A percentile compares a stretch with the other conserved stretches of the same genome.
These are phyloP conservation scores for Gyrodon lividus DNA, from an alignment of 768 basidiomycete genomes.

Conservation along the genomic window DNA sequence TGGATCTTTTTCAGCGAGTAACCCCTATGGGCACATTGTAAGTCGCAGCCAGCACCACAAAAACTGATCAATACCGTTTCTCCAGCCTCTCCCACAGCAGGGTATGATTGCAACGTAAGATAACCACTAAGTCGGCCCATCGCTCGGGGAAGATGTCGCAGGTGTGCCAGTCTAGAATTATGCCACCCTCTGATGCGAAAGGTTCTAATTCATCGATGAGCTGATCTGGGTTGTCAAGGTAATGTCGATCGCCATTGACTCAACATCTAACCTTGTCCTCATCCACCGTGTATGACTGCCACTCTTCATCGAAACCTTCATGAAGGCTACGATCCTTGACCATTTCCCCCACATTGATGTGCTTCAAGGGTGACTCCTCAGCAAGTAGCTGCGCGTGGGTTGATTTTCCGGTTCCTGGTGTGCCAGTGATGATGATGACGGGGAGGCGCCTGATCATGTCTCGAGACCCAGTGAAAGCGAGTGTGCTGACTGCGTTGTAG, in stretches of 20 bases:
- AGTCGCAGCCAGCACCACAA: background rate
- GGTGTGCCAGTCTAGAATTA: constrained; percentile 94
- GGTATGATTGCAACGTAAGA: constrained; percentile 86
- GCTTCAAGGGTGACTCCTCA: constrained; percentile 68
- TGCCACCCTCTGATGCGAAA: constrained; percentile 62
- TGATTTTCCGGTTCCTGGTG: constrained; percentile 95
- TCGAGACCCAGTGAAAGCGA: background rate
- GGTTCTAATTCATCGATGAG: constrained; percentile 87
- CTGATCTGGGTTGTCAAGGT: constrained; percentile 39
- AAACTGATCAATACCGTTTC: constrained; percentile 58
- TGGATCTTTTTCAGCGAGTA: constrained; percentile 93
- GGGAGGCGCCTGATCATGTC: constrained; percentile 41
- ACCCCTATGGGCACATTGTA: constrained; percentile 44
- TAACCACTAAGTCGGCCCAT: constrained; percentile 94
- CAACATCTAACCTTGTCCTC: constrained; percentile 80
- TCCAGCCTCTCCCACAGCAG: constrained; percentile 89
- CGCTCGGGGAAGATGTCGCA: constrained; percentile 94
- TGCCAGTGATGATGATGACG: constrained; percentile 84
- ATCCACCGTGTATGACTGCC: constrained; percentile 92
- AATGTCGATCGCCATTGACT: background rate
- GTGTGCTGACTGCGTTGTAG: no score
- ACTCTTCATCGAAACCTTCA: constrained; percentile 87
- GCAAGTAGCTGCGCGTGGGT: constrained; percentile 86
- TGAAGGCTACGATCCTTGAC: constrained; percentile 83
- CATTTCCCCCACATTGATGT: constrained; percentile 89